phyloP scores from a whole-genome alignment of 73 alveolate species.

The Blepharisma stoltei region DNA sequence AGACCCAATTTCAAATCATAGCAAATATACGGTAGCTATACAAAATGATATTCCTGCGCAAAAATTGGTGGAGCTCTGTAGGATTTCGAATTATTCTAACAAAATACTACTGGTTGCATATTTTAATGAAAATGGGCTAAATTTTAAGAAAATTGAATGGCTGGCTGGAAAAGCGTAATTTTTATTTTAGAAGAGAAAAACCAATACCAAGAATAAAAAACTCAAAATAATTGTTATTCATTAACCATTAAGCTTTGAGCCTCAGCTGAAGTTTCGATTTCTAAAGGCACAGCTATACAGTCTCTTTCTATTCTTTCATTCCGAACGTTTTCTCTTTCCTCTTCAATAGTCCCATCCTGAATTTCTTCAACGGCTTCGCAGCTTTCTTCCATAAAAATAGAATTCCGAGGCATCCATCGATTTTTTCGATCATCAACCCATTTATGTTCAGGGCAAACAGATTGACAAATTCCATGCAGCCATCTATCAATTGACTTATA shows the following conservation, averaged over 20 bases:
- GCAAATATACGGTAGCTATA: neutral
- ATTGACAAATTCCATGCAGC: slow-evolving; percentile 84
- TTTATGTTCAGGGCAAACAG: slow-evolving; percentile 80
- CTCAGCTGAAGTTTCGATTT: no score
- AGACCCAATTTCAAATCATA: slow-evolving; percentile 11
- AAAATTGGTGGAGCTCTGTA: neutral
- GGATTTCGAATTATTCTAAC: slow-evolving; percentile 5
- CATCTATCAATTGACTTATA: slow-evolving; percentile 87
- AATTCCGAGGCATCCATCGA: slow-evolving; percentile 62
- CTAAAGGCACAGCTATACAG: no score
- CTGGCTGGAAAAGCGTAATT: no score
- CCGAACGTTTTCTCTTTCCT: no score
- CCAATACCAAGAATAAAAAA: no score
- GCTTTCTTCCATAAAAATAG: slow-evolving; percentile 41
- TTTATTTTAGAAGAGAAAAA: no score
- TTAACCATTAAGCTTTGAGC: no score
- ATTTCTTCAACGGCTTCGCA: slow-evolving; percentile 36
- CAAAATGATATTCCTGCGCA: neutral
- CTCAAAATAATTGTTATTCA: no score
- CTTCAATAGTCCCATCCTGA: no score
- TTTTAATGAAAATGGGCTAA: no score
- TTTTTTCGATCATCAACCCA: slow-evolving; percentile 82
- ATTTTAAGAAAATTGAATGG: no score
- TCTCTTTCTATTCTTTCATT: no score
- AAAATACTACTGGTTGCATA: neutral